Conservation (phyloP, 176 grass and related monocot genomes). For the Cenchrus americanus region DNA sequence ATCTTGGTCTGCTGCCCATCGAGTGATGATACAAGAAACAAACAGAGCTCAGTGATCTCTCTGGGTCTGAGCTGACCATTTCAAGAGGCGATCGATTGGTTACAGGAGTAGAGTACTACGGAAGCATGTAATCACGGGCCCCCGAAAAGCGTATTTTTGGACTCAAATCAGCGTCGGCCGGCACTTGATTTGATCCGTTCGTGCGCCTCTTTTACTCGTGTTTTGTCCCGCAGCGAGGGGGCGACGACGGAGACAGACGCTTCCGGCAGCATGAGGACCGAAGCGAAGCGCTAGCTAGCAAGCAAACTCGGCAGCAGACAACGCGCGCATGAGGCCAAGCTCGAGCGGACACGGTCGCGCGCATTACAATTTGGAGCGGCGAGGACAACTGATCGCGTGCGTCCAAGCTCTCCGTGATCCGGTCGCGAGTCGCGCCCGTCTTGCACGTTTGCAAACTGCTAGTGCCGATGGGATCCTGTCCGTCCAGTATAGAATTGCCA, state of each 20-base stretch:
- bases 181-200: slow-evolving; percentile 53
- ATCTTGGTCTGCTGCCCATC: neutral
- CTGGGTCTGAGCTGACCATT: slow-evolving; percentile 4
- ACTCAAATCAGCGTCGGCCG: neutral
- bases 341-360: neutral
- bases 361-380: neutral
- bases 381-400: neutral
- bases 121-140: neutral
- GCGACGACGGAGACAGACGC: neutral
- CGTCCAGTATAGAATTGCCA: neutral
- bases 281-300: too few species aligned
- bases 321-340: slow-evolving; percentile 1
- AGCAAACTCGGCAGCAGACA: neutral
- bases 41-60: neutral
- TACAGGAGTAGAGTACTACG: neutral
- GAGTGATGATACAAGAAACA: neutral
- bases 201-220: slow-evolving; percentile 39
- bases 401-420: slow-evolving; percentile 41
- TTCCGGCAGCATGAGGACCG: neutral
- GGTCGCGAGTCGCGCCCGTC: slow-evolving; percentile 38
- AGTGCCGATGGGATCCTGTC: neutral
- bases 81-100: slow-evolving; percentile 4
- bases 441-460: neutral
- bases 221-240: slow-evolving; percentile 37
- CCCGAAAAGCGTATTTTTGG: slow-evolving; percentile 29